Evolutionary conservation across 1,284 basidiomycete species (phyloP).

Genomic region (Golubevia sp.): DNA sequence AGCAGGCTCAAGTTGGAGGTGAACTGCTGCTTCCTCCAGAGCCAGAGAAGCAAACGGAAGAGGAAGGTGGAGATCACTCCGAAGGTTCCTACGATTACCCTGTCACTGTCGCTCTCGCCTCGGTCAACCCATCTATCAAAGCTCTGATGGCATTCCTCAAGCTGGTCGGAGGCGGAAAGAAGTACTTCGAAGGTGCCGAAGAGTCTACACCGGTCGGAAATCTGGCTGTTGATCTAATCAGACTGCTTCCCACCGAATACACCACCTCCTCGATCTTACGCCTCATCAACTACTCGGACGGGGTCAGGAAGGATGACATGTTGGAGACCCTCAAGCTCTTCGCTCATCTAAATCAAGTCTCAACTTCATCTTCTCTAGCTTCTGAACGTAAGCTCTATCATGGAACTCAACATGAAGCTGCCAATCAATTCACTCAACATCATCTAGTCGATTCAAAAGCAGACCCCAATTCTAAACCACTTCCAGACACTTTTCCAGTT

Average conservation of each 20-base stretch:
- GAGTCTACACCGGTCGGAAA: slow-evolving; percentile 3
- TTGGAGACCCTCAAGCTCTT: slow-evolving; percentile 26
- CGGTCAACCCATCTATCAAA: slow-evolving; percentile 23
- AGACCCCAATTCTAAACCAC: neutral
- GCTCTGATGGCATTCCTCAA: slow-evolving; percentile 30
- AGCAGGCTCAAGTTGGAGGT: slow-evolving; percentile 6
- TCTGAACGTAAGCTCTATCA: slow-evolving; percentile 13
- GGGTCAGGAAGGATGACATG: slow-evolving; percentile 25
- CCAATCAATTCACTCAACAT: neutral
- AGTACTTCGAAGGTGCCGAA: neutral
- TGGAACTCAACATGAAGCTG: neutral
- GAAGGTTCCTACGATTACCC: slow-evolving; percentile 17
- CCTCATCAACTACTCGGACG: slow-evolving; percentile 26
- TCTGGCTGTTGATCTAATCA: slow-evolving; percentile 23
- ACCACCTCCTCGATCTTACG: slow-evolving; percentile 32
- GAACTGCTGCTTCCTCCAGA: neutral
- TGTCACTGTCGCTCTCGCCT: slow-evolving; percentile 29
- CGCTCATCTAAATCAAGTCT: slow-evolving; percentile 16
- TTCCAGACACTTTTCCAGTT: slow-evolving; percentile 24
- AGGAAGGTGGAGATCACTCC: neutral
- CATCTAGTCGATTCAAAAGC: neutral
- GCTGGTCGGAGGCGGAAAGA: slow-evolving; percentile 8
- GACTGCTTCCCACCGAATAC: slow-evolving; percentile 25
- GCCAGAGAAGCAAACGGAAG: neutral
- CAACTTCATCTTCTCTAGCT: slow-evolving; percentile 21